Conservation (phyloP, 768 basidiomycete genomes). For the Kwoniella mangroviensis region DNA sequence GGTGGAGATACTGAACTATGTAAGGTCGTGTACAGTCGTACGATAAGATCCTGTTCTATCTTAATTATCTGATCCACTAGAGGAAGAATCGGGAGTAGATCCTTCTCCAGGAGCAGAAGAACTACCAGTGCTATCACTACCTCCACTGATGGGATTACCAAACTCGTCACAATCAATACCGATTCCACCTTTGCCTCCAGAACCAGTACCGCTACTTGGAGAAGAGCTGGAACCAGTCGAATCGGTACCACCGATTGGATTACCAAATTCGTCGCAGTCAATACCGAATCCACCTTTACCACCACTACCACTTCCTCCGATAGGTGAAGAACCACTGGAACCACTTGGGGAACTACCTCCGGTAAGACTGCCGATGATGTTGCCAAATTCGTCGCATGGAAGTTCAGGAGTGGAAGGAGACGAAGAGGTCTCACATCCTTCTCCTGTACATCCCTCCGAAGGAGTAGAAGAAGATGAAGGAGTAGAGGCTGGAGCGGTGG, state of each 20-base stretch:
- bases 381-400: neutral
- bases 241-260: neutral
- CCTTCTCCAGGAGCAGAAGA: neutral
- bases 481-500: neutral
- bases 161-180: neutral
- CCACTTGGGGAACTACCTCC: neutral
- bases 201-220: neutral
- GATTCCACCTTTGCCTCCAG: neutral
- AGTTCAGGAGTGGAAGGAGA: neutral
- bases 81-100: neutral
- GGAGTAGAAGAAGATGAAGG: neutral
- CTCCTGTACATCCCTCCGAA: neutral
- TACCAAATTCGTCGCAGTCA: neutral
- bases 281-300: neutral
- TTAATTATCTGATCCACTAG: neutral
- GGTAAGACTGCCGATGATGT: neutral
- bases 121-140: neutral
- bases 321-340: neutral
- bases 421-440: neutral
- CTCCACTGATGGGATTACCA: neutral
- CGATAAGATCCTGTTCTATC: neutral
- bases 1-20: neutral
- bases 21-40: neutral
- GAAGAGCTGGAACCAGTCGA: neutral
- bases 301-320: neutral